These are phyloP conservation scores for Psilocybe tampanensis DNA, from an alignment of 768 basidiomycete species.

Conservation along the genomic window DNA sequence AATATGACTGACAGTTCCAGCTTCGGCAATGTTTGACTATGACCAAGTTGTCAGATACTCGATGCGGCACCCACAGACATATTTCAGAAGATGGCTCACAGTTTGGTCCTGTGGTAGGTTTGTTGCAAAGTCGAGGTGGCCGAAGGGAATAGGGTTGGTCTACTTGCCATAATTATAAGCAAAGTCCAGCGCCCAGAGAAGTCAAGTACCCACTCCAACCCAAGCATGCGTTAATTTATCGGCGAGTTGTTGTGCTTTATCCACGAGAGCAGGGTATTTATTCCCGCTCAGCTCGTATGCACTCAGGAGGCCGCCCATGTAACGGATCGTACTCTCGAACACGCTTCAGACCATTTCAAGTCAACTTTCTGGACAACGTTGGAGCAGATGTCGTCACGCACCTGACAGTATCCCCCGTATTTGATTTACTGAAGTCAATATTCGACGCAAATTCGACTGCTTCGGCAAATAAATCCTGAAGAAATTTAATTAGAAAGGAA, in stretches of 20 bases:
- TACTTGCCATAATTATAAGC: conserved; percentile 12
- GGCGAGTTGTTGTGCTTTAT: conserved; percentile 63
- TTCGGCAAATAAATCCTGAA: conserved; percentile 53
- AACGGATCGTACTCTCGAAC: conserved; percentile 80
- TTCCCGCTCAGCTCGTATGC: conserved; percentile 68
- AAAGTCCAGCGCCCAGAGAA: neutral
- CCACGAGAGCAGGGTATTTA: conserved; percentile 48
- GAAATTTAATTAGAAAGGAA: neutral
- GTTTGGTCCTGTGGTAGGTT: conserved; percentile 37
- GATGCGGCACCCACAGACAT: neutral
- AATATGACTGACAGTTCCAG: conserved; percentile 46
- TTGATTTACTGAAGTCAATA: conserved; percentile 57
- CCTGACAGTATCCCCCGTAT: conserved; percentile 44
- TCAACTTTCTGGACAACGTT: neutral
- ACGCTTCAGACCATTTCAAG: conserved; percentile 42
- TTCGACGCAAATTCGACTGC: conserved; percentile 51
- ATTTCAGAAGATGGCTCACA: conserved; percentile 18
- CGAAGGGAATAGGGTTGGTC: conserved; percentile 43
- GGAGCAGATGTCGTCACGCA: conserved; percentile 2
- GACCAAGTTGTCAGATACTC: neutral
- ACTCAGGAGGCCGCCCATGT: conserved; percentile 64
- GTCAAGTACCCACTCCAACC: conserved; percentile 46
- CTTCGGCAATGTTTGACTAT: conserved; percentile 55
- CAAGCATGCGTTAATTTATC: conserved; percentile 67
- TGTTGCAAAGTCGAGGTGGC: conserved; percentile 41